phyloP scores from a whole-genome alignment of 2,329 filamentous ascomycete species.

The Rutstroemia sydowiana region DNA sequence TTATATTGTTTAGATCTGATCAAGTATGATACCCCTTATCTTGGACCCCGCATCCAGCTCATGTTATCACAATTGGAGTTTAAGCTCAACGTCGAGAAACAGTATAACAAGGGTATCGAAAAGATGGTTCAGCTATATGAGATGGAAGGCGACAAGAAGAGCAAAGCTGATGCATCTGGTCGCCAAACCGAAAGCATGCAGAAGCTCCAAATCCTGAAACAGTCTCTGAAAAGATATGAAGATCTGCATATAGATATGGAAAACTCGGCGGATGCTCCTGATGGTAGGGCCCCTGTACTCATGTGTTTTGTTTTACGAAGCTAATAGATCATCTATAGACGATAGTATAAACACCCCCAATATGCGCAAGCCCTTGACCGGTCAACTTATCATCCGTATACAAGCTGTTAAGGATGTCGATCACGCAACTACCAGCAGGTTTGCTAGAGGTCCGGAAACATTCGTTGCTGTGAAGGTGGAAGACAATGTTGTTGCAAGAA shows the following conservation, averaged over 20 bases:
- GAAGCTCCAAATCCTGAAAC: slow-evolving; percentile 92
- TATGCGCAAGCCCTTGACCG: slow-evolving; percentile 89
- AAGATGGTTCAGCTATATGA: slow-evolving; percentile 98
- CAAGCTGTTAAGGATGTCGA: slow-evolving; percentile 90
- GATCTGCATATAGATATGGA: slow-evolving; percentile 95
- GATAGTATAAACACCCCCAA: slow-evolving; percentile 95
- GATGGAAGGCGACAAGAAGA: slow-evolving; percentile 96
- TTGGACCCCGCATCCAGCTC: slow-evolving; percentile 94
- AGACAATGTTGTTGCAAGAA: slow-evolving; percentile 83
- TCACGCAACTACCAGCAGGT: slow-evolving; percentile 74
- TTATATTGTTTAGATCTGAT: slow-evolving; percentile 66
- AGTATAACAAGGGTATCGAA: slow-evolving; percentile 97
- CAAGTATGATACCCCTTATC: slow-evolving; percentile 93
- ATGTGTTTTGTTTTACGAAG: background rate
- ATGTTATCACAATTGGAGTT: slow-evolving; percentile 99
- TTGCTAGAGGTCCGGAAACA: slow-evolving; percentile 86
- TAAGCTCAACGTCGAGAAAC: slow-evolving; percentile 96
- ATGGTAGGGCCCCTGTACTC: slow-evolving; percentile 52
- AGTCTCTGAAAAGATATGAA: slow-evolving; percentile 93
- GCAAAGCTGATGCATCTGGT: slow-evolving; percentile 83
- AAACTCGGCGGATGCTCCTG: slow-evolving; percentile 60
- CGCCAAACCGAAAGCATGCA: slow-evolving; percentile 91
- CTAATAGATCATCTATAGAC: slow-evolving; percentile 46
- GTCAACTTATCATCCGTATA: slow-evolving; percentile 79
- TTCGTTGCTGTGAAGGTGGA: slow-evolving; percentile 96